Conservation (phyloP, 768 basidiomycete genomes). For the Amanita molliuscula region DNA sequence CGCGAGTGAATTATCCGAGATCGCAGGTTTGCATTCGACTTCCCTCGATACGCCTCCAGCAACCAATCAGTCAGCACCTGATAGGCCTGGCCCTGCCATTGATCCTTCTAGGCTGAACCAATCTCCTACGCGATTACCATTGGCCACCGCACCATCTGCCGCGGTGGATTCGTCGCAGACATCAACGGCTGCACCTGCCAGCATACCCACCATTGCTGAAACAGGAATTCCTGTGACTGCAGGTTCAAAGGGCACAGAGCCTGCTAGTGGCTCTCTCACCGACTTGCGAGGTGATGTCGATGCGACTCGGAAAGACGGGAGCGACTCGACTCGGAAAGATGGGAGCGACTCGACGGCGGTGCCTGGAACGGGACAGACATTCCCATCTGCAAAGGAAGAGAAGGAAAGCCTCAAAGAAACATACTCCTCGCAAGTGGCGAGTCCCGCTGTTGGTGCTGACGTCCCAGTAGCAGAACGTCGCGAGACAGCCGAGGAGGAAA, state of each 20-base stretch:
- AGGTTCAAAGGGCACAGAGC: constrained; percentile 50
- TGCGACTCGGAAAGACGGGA: constrained; percentile 22
- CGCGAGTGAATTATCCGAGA: constrained; percentile 56
- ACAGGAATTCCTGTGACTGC: constrained; percentile 65
- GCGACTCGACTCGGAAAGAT: constrained; percentile 26
- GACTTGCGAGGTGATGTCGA: constrained; percentile 30
- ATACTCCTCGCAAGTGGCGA: neutral
- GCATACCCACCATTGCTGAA: constrained; percentile 62
- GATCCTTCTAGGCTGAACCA: constrained; percentile 25
- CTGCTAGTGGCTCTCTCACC: constrained; percentile 52
- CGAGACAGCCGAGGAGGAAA: constrained; percentile 56
- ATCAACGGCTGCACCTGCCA: constrained; percentile 18
- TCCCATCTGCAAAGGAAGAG: constrained; percentile 31
- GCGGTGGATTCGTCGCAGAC: constrained; percentile 12
- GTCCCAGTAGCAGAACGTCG: constrained; percentile 6
- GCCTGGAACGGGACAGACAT: constrained; percentile 44
- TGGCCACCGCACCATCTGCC: constrained; percentile 1
- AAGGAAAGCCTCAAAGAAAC: constrained; percentile 29
- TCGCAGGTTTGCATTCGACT: constrained; percentile 25
- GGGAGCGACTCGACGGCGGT: constrained; percentile 41
- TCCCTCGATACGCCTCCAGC: constrained; percentile 35
- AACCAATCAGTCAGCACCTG: constrained; percentile 12
- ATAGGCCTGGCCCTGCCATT: constrained; percentile 13
- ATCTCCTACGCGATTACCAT: constrained; percentile 28
- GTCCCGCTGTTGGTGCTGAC: neutral